Conservation (phyloP, 202 grass and related monocot species). For the Panicum virgatum region DNA sequence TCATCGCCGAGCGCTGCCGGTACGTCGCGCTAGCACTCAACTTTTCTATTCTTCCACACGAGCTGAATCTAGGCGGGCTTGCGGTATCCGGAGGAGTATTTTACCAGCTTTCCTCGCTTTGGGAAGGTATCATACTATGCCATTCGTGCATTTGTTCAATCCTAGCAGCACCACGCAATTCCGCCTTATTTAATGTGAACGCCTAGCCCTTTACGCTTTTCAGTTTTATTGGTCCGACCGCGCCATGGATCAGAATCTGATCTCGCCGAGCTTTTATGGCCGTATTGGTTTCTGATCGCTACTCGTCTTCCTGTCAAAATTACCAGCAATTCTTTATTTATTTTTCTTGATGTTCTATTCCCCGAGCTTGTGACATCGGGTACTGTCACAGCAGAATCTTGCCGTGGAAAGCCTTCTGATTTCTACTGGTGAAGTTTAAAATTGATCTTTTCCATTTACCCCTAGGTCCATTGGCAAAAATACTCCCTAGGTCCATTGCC, state of each 20-base stretch:
- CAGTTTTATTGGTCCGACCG: constrained; percentile 36
- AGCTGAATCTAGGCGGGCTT: constrained; percentile 38
- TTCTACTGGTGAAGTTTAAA: background rate
- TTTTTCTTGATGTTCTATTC: constrained; percentile 27
- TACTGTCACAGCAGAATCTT: constrained; percentile 39
- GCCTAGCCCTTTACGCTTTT: constrained; percentile 47
- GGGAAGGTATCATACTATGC: constrained; percentile 32
- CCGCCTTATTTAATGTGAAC: constrained; percentile 46
- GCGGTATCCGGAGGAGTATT: constrained; percentile 26
- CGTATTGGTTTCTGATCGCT: constrained; percentile 26
- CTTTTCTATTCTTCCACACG: background rate
- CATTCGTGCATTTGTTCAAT: constrained; percentile 53
- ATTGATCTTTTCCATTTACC: background rate
- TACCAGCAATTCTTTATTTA: constrained; percentile 18
- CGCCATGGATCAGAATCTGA: constrained; percentile 53
- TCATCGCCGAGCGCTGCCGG: constrained; percentile 74
- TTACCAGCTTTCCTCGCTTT: constrained; percentile 42
- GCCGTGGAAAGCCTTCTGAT: background rate
- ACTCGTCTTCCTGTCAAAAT: constrained; percentile 22
- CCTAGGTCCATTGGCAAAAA: too few species aligned
- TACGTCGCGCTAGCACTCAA: constrained; percentile 17
- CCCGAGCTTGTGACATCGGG: constrained; percentile 1
- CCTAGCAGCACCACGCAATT: constrained; percentile 34
- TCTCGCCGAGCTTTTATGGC: constrained; percentile 37
- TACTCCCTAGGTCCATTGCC: too few species aligned